Percentiles rank a stretch among this genome's conserved stretches.
Conservation (phyloP, 441 rosid species). For the Mallotus repandus region DNA sequence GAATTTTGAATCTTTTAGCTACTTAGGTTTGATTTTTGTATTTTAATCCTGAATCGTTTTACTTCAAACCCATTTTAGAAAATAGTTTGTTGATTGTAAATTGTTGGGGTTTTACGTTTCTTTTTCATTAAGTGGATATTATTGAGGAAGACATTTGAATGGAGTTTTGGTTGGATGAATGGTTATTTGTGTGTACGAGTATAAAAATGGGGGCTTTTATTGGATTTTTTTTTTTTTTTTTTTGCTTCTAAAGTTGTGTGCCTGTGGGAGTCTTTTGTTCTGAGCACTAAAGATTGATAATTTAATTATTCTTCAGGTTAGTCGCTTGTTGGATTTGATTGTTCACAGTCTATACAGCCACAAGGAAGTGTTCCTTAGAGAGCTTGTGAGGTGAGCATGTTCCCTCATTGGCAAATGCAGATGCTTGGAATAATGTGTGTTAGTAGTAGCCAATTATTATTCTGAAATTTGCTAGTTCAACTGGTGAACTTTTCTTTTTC, state of each 20-base stretch:
- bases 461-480: neutral
- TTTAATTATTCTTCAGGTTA: slow-evolving; percentile 60
- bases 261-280: neutral
- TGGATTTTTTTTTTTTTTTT: neutral
- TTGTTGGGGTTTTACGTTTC: neutral
- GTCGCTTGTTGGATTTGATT: slow-evolving; percentile 90
- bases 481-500: neutral
- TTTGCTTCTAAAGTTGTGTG: neutral
- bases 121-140: neutral
- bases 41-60: slow-evolving; percentile 15
- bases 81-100: neutral
- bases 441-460: neutral
- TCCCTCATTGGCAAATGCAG: neutral
- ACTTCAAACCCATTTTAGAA: neutral
- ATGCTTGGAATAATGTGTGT: neutral
- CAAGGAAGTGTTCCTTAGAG: slow-evolving; percentile 93
- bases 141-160: neutral
- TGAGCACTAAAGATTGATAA: slow-evolving; percentile 8
- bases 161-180: neutral
- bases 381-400: slow-evolving; percentile 81
- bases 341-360: slow-evolving; percentile 98
- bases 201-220: neutral
- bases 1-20: neutral
- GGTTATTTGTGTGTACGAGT: neutral
- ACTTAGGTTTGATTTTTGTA: neutral